Evolutionary conservation across 2,329 filamentous ascomycete genomes (phyloP), one percentile per base, ranked within the genome.

Genomic region (Penicillium sp.): DNA sequence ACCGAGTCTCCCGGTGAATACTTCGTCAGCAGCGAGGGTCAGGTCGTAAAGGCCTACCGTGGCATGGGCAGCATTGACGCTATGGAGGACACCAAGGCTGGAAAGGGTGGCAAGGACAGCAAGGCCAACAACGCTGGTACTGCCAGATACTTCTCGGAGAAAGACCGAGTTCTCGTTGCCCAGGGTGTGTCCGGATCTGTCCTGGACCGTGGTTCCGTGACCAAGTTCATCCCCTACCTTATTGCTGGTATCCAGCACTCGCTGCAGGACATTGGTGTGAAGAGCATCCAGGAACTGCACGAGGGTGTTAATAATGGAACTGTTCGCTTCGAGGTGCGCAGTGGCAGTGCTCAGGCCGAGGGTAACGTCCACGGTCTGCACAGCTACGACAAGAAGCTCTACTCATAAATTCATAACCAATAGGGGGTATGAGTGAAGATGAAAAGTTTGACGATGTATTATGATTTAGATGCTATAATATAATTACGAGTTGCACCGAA

Each of bases 381-480:
- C 81, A 93, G 90, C 73, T 97, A 96, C 74, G 94, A 97, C 82
- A 99, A 99, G 89, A 99, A 97, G 84, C 88, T 99, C 65, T 99
- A 96, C 78, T 91, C 91, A 68, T 97, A 85, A 71, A 56, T 45
- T 35, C 46, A 21, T 43, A 21, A 43, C 7, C 18, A 43, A 43
- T 11, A 21, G 18, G 20, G n/a, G 51, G 47, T 50, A 55, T 56
- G 42, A 56, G 47, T 50, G 54, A 49, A 47, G 30, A 55, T 47
- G 24, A 42, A 48, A 46, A 53, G 42, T 35, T 14, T 38, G 23
- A 52, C 40, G 46, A 48, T 55, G 52, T 55, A 55, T 55, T 55
- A 55, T 48, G 52, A 55, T 55, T 54, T 43, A 43, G 40, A 43
- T 43, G 18, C 18, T 43, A 47, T 33, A 45, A 45, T 45, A 45